Conservation (phyloP, 345 rosid genomes). For the Clarkia xantiana region DNA sequence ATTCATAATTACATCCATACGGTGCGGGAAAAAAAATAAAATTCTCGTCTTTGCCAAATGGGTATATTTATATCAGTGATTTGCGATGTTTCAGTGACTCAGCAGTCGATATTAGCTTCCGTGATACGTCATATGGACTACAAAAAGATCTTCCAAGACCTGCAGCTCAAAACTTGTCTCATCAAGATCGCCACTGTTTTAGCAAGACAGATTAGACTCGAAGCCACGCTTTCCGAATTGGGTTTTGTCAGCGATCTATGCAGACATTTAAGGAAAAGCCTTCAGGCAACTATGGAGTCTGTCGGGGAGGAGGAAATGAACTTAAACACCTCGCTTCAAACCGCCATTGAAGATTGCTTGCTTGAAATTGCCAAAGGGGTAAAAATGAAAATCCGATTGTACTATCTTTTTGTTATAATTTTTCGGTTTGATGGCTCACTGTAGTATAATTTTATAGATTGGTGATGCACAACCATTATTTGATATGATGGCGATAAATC, state of each 20-base stretch:
- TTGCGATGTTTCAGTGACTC: conserved; percentile 35
- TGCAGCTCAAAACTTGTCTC: conserved; percentile 52
- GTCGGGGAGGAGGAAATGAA: conserved; percentile 53
- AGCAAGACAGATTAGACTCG: conserved; percentile 64
- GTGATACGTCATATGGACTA: conserved; percentile 83
- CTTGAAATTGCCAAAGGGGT: conserved; percentile 86
- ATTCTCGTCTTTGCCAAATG: too few relatives aligned
- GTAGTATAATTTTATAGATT: conserved; percentile 20
- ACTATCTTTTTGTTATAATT: conserved; percentile 2
- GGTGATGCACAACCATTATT: conserved; percentile 47
- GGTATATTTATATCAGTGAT: too few relatives aligned
- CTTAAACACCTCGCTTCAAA: conserved; percentile 54
- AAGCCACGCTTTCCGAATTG: conserved; percentile 45
- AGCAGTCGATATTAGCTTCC: conserved; percentile 56
- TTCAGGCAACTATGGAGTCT: conserved; percentile 60
- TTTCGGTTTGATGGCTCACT: background rate
- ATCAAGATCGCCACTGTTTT: conserved; percentile 66
- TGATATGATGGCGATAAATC: conserved; percentile 69
- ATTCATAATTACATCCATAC: too few relatives aligned
- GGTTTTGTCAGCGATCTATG: conserved; percentile 81
- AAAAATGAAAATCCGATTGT: conserved; percentile 11
- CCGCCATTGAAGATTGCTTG: conserved; percentile 84
- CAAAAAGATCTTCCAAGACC: conserved; percentile 70
- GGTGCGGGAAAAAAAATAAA: too few relatives aligned
- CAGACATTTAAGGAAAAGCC: conserved; percentile 85